Conservation (phyloP, 805 yeast genomes). For the Wickerhamomyces subpelliculosus region DNA sequence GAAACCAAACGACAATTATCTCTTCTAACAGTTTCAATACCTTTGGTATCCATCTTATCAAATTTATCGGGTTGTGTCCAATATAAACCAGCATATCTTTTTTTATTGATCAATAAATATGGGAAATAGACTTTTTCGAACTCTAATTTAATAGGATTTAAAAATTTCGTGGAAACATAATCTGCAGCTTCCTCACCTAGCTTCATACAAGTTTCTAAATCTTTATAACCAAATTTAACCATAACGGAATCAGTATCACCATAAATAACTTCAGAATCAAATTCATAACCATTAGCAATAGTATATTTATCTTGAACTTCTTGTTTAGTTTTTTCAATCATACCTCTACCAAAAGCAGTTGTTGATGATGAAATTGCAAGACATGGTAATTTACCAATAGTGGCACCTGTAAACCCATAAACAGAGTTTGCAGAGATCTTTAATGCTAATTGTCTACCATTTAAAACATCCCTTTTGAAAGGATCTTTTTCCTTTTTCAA, state of each 20-base stretch:
- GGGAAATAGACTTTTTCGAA: constrained; percentile 97
- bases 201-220: constrained; percentile 78
- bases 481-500: constrained; percentile 92
- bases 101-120: constrained; percentile 86
- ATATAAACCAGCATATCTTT: constrained; percentile 93
- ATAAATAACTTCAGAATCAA: constrained; percentile 85
- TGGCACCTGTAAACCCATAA: constrained; percentile 98
- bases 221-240: constrained; percentile 90
- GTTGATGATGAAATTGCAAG: constrained; percentile 92
- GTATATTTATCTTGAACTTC: constrained; percentile 78
- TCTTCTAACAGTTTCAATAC: constrained; percentile 96
- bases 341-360: constrained; percentile 92
- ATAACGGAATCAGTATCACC: constrained; percentile 99
- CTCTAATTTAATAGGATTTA: constrained; percentile 86
- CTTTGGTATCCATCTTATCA: constrained; percentile 97
- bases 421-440: constrained; percentile 98
- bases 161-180: constrained; percentile 70
- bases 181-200: constrained; percentile 94
- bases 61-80: constrained; percentile 92
- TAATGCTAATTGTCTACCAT: constrained; percentile 95
- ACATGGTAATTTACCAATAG: constrained; percentile 95
- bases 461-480: constrained; percentile 84
- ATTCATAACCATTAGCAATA: constrained; percentile 75
- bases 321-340: constrained; percentile 89
- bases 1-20: constrained; percentile 95